Conservation (phyloP, 192 early-diverging fungal species). For the Ambispora gerdemannii region DNA sequence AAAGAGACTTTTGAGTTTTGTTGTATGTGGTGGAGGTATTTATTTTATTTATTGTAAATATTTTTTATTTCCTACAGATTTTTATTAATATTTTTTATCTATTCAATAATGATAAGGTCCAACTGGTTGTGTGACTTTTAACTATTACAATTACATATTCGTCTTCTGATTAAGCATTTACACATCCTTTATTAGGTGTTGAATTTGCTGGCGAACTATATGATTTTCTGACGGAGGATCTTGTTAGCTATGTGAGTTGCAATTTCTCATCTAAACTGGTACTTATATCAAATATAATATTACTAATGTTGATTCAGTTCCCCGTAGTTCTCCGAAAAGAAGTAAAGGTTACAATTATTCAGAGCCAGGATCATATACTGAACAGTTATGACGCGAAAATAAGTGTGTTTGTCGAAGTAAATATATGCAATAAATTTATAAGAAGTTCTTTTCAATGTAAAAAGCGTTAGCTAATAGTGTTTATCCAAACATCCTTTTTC, state of each 20-base stretch:
- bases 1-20: conserved; percentile 62
- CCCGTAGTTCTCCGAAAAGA: conserved; percentile 55
- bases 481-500: background rate
- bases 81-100: conserved; percentile 3
- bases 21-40: conserved; percentile 71
- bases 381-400: conserved; percentile 67
- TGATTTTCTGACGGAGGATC: conserved; percentile 58
- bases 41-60: background rate
- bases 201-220: conserved; percentile 63
- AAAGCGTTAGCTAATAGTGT: no score
- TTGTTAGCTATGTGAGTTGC: conserved; percentile 52
- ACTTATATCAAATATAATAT: background rate
- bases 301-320: conserved; percentile 48
- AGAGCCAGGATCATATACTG: conserved; percentile 67
- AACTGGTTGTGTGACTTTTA: conserved; percentile 29
- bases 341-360: conserved; percentile 61
- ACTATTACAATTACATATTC: background rate
- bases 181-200: conserved; percentile 42
- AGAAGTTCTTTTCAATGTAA: no score
- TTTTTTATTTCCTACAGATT: background rate
- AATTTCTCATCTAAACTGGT: background rate
- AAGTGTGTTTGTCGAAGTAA: conserved; percentile 61
- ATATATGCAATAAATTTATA: no score
- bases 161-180: background rate
- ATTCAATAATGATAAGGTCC: conserved; percentile 17